phyloP scores from a whole-genome alignment of 2,329 filamentous ascomycete genomes.

The Ramularia endophylla region DNA sequence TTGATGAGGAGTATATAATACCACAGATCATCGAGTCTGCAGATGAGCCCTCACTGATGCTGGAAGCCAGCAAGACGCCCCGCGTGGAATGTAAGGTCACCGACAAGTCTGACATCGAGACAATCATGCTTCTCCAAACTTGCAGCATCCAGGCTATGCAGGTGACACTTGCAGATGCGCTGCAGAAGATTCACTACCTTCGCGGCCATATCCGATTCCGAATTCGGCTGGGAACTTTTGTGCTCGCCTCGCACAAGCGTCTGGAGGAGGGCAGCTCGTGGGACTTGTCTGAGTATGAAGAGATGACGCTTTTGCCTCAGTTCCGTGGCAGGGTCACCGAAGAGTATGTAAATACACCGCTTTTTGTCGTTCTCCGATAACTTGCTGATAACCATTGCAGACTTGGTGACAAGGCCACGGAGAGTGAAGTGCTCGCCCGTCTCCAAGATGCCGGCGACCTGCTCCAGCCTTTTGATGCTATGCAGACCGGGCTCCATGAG shows the following conservation, averaged over 20 bases:
- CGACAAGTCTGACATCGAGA: neutral
- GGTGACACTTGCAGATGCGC: conserved; percentile 17
- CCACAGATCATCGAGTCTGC: conserved; percentile 6
- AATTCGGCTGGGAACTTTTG: conserved; percentile 32
- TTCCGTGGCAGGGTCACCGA: conserved; percentile 27
- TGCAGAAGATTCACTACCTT: conserved; percentile 30
- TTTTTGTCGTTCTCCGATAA: neutral
- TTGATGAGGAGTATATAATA: conserved; percentile 10
- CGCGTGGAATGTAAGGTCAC: conserved; percentile 6
- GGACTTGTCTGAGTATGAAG: conserved; percentile 27
- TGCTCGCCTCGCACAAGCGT: conserved; percentile 21
- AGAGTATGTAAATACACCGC: too few species aligned
- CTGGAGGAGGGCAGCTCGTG: conserved; percentile 17
- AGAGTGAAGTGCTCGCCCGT: conserved; percentile 15
- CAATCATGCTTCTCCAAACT: neutral
- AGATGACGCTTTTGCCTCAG: conserved; percentile 27
- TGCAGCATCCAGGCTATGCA: conserved; percentile 11
- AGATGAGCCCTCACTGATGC: neutral
- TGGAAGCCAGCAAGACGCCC: conserved; percentile 10
- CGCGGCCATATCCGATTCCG: conserved; percentile 31
- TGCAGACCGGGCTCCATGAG: conserved; percentile 17
- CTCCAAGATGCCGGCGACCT: conserved; percentile 18
- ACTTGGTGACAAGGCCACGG: conserved; percentile 21
- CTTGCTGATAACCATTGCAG: conserved; percentile 18
- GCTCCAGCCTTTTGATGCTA: conserved; percentile 20